phyloP scores from a whole-genome alignment of 768 basidiomycete species.

The Agrocybe chaxingu region DNA sequence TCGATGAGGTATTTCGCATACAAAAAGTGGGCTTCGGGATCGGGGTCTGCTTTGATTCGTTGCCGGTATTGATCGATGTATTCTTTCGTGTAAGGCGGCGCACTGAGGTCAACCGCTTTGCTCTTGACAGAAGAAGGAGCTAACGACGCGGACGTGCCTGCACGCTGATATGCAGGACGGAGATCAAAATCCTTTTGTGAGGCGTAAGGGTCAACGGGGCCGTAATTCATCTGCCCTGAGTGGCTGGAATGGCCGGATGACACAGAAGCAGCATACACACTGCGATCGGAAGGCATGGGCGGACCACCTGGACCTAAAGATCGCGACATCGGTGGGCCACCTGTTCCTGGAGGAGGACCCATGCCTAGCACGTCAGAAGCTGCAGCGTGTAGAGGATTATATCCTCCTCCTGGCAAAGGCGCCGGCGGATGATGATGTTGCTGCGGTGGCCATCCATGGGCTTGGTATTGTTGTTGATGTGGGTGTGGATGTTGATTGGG shows the following conservation, averaged over 20 bases:
- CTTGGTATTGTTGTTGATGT: background rate
- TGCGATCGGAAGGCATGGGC: conserved; percentile 18
- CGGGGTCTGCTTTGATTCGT: conserved; percentile 95
- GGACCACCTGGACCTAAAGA: conserved; percentile 13
- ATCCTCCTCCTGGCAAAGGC: conserved; percentile 30
- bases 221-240: conserved; percentile 17
- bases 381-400: conserved; percentile 65
- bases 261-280: conserved; percentile 21
- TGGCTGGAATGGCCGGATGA: conserved; percentile 22
- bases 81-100: conserved; percentile 90
- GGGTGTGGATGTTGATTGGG: conserved; percentile 8
- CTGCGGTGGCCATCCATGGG: conserved; percentile 5
- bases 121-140: conserved; percentile 59
- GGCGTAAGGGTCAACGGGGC: conserved; percentile 22
- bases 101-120: conserved; percentile 78
- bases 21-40: conserved; percentile 95
- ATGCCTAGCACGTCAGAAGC: conserved; percentile 81
- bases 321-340: conserved; percentile 9
- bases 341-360: conserved; percentile 50
- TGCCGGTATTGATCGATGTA: conserved; percentile 98
- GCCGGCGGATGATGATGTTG: conserved; percentile 8
- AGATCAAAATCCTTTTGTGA: conserved; percentile 50
- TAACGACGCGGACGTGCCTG: conserved; percentile 56
- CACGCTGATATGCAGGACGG: conserved; percentile 54
- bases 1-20: conserved; percentile 99